Evolutionary conservation across 768 basidiomycete species (phyloP).

Genomic region (Pulveroboletus ravenelii): DNA sequence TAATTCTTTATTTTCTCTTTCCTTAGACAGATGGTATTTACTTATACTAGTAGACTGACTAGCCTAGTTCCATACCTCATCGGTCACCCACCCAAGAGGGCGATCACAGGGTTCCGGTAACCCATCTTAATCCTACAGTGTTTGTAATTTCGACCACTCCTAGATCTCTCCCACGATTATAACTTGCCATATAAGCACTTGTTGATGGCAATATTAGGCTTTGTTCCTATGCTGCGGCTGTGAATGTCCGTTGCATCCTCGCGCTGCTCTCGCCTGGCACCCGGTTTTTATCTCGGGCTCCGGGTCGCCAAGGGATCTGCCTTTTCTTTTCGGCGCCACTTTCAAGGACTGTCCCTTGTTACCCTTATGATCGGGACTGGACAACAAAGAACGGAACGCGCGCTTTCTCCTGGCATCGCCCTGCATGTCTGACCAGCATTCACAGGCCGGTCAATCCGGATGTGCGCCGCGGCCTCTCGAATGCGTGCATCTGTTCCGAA

Average conservation of each 20-base stretch:
- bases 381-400: too few relatives aligned
- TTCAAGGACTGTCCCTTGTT: too few relatives aligned
- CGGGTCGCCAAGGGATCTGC: not conserved
- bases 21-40: not conserved
- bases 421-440: too few relatives aligned
- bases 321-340: not conserved
- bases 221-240: not conserved
- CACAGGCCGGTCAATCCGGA: too few relatives aligned
- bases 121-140: not conserved
- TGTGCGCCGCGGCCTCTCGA: too few relatives aligned
- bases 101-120: not conserved
- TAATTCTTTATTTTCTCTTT: not conserved
- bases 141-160: not conserved
- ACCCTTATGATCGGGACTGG: too few relatives aligned
- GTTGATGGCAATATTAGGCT: not conserved
- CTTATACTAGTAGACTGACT: not conserved
- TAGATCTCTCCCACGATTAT: not conserved
- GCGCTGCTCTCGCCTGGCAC: not conserved
- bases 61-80: not conserved
- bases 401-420: too few relatives aligned
- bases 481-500: too few relatives aligned
- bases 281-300: not conserved
- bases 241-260: not conserved
- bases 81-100: not conserved
- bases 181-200: not conserved